These are phyloP conservation scores for Monosporozyma solicola DNA, from an alignment of 805 yeast species.

Conservation along the genomic window DNA sequence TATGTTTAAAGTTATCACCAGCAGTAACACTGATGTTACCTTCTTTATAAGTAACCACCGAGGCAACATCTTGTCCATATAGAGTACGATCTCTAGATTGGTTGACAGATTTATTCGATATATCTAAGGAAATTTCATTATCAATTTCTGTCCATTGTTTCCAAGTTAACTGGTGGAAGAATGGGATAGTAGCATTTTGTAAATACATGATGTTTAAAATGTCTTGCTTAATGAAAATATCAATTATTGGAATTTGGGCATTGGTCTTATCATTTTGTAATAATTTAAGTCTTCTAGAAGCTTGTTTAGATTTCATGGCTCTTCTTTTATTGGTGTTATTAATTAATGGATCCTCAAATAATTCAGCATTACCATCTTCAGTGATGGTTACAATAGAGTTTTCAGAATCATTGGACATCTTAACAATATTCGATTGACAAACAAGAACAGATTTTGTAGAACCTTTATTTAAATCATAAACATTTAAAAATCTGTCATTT, in stretches of 20 bases:
- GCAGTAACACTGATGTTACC: constrained; percentile 50
- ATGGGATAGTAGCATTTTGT: constrained; percentile 49
- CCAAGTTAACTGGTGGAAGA: constrained; percentile 50
- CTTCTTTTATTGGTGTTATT: constrained; percentile 34
- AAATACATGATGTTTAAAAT: constrained; percentile 48
- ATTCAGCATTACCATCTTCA: constrained; percentile 66
- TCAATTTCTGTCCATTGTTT: constrained; percentile 26
- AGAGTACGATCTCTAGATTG: constrained; percentile 13
- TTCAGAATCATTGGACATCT: constrained; percentile 33
- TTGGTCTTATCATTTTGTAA: constrained; percentile 27
- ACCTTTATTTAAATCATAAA: constrained; percentile 38
- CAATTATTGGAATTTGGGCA: constrained; percentile 19
- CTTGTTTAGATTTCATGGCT: constrained; percentile 44
- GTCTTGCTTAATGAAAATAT: constrained; percentile 28
- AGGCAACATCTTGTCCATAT: constrained; percentile 39
- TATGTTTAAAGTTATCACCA: constrained; percentile 54
- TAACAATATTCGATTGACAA: constrained; percentile 51
- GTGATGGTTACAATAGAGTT: constrained; percentile 40
- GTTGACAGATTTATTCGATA: constrained; percentile 5
- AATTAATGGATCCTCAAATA: constrained; percentile 52
- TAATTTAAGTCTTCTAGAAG: constrained; percentile 39
- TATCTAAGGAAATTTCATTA: constrained; percentile 29
- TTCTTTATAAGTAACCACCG: constrained; percentile 51
- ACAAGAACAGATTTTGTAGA: constrained; percentile 51
- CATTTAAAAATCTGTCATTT: constrained; percentile 74